Conservation (phyloP, 2,329 filamentous ascomycete species). For the Alternaria conjuncta region DNA sequence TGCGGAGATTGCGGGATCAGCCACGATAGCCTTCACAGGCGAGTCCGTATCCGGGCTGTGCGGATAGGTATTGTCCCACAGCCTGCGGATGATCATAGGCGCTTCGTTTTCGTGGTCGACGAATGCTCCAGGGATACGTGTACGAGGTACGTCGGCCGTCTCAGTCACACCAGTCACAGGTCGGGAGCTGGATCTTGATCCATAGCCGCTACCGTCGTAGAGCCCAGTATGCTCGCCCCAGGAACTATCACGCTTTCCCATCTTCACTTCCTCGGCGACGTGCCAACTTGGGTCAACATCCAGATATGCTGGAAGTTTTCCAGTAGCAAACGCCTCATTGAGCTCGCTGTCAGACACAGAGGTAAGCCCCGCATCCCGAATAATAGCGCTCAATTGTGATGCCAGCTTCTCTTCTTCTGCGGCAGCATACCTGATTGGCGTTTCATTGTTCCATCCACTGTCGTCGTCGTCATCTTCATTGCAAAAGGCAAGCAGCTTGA, state of each 20-base stretch:
- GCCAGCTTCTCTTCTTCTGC: not conserved
- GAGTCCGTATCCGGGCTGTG: not conserved
- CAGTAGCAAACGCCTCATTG: slow-evolving; percentile 5
- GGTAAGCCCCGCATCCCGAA: not conserved
- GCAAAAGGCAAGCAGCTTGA: not conserved
- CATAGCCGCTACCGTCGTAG: slow-evolving; percentile 38
- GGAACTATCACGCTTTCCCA: not conserved
- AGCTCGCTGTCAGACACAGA: not conserved
- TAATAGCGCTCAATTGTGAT: not conserved
- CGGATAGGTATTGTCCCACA: not conserved
- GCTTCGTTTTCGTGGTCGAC: not conserved
- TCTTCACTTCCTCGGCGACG: not conserved
- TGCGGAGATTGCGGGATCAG: not conserved
- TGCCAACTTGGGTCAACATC: not conserved
- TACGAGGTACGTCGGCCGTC: not conserved
- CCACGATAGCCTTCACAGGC: not conserved
- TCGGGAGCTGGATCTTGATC: slow-evolving; percentile 11
- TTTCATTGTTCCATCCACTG: not conserved
- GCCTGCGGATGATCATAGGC: not conserved
- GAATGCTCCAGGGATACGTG: not conserved
- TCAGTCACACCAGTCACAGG: slow-evolving; percentile 1
- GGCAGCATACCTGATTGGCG: not conserved
- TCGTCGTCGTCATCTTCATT: not conserved
- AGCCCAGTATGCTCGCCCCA: slow-evolving; percentile 14
- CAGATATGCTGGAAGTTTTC: slow-evolving; percentile 1